Evolutionary conservation across 2,329 filamentous ascomycete species (phyloP).

Genomic region (Botrytis squamosa): DNA sequence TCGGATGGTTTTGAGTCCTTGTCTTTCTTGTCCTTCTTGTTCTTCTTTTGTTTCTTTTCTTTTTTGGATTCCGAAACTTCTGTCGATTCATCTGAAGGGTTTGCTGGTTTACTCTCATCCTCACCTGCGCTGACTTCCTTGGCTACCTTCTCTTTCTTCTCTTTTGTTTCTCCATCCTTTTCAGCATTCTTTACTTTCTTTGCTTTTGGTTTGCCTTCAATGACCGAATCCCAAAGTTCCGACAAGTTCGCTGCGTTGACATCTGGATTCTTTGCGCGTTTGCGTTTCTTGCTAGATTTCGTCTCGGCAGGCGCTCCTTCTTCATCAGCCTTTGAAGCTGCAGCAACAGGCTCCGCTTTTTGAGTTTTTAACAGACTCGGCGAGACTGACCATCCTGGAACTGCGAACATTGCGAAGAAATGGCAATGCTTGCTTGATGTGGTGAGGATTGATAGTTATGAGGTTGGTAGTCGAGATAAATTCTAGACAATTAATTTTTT

Average conservation of each 20-base stretch:
- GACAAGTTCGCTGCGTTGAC: constrained; percentile 71
- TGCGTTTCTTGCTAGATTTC: constrained; percentile 48
- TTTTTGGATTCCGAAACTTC: constrained; percentile 28
- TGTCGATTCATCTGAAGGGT: constrained; percentile 21
- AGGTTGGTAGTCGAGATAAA: not conserved
- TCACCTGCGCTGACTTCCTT: constrained; percentile 33
- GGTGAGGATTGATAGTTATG: not conserved
- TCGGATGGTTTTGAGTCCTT: constrained; percentile 14
- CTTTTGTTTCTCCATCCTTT: constrained; percentile 32
- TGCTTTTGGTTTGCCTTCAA: constrained; percentile 59
- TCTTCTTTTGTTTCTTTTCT: constrained; percentile 39
- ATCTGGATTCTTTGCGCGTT: constrained; percentile 52
- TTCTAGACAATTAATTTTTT: not conserved
- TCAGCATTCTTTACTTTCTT: constrained; percentile 31
- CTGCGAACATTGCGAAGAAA: constrained; percentile 71
- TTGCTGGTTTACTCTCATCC: constrained; percentile 30
- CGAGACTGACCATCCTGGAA: constrained; percentile 87
- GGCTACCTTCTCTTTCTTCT: constrained; percentile 35
- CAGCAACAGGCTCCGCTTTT: constrained; percentile 32
- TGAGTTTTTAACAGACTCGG: constrained; percentile 71
- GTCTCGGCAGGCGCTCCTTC: constrained; percentile 35
- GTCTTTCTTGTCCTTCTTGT: constrained; percentile 41
- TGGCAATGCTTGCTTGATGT: not conserved
- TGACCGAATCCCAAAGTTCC: constrained; percentile 75
- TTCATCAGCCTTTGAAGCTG: constrained; percentile 17